Base-by-base conservation (phyloP, 805 yeast genomes). In the Candida silvatica region DNA sequence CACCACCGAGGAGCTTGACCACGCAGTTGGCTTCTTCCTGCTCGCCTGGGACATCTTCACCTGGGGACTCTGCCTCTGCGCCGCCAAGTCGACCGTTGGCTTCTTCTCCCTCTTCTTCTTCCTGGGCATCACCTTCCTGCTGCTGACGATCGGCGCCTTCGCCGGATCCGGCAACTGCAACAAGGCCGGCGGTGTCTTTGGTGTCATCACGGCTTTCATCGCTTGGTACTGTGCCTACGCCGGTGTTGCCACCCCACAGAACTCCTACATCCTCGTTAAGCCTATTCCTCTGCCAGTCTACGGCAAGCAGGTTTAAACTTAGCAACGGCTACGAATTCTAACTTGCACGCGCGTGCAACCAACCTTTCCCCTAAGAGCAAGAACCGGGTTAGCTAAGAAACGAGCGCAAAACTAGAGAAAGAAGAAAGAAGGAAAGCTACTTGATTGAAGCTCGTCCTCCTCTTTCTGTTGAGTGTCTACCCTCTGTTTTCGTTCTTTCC, bases 221-320 rank as follows among this genome's bases (percentile, higher is more conserved):
- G 80, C 79, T 1, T 78, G 79, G 77, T 77, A 75, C 49, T 75
- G 76, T 50, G 83, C 84, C 7, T 75, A 64, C 44, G 80, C 82
- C 2, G 85, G 84, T 65, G 54, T 73, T 22, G 74, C 84, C 26
- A 80, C 69, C 41, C 60, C 60, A 27, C 79, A 74, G 48, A 81
- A 80, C 58, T 64, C 84, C 4, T 79, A 76, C 52, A 36, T 79
- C 32, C 59, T 66, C 12, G 42, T 58, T 31, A 46, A 39, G 31
- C 57, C 51, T 24, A 14, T 51, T 19, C 51, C 48, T 19, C 38
- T 56, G 16, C 61, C 61, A 4, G 37, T 42, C 17, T 43, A 37
- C 20, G 56, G 56, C 14, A 22, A 22, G 7, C n/a, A n/a, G n/a
- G n/a, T n/a, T n/a, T 40, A 46, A 17, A 38, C n/a, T n/a, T n/a